These are phyloP conservation scores for Penicillium concentricum DNA, from an alignment of 2,329 filamentous ascomycete genomes.

Conservation along the genomic window DNA sequence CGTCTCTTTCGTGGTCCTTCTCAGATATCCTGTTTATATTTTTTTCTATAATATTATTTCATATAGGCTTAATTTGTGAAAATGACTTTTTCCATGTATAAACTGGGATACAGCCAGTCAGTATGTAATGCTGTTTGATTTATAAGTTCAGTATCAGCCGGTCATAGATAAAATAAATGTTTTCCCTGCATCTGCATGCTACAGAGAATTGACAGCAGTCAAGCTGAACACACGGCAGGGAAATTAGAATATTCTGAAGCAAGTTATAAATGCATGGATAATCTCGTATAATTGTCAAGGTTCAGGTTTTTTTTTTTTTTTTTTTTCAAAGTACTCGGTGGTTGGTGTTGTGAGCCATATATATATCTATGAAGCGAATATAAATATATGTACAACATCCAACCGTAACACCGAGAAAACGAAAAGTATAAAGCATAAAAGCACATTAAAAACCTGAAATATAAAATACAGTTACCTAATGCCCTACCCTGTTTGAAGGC, in stretches of 20 bases:
- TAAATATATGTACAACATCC: not conserved
- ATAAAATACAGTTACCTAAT: not conserved
- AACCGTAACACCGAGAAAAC: not conserved
- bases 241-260: conserved; percentile 7
- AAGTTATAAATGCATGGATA: not conserved
- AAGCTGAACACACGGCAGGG: conserved; percentile 1
- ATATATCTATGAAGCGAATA: not conserved
- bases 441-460: not conserved
- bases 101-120: no score
- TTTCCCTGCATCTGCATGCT: conserved; percentile 8
- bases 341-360: not conserved
- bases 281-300: not conserved
- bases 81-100: no score
- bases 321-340: not conserved
- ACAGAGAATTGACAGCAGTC: conserved; percentile 11
- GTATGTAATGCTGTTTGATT: no score
- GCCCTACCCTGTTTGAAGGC: not conserved
- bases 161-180: no score
- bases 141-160: no score
- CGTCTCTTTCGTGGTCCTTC: no score
- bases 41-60: no score
- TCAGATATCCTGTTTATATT: no score
- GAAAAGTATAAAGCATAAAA: not conserved
- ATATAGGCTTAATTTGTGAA: no score
- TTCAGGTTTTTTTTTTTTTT: not conserved